Evolutionary conservation across 257 asterid genomes (phyloP), one percentile per base, ranked within the genome.

Genomic region (Gynochthodes officinalis): DNA sequence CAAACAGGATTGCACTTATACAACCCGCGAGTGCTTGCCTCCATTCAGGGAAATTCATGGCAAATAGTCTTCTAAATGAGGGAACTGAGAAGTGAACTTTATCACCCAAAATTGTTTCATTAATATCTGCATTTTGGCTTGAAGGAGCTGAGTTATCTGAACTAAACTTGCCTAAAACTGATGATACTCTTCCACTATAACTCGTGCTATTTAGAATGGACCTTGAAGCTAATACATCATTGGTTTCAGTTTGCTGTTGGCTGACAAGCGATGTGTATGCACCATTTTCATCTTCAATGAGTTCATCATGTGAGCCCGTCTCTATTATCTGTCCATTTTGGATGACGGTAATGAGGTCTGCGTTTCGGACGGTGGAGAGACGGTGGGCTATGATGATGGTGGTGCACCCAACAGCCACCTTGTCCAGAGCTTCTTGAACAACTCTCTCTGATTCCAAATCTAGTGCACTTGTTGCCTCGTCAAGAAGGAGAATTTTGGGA

Each of bases 21-120:
- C 88, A 81, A 30, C 98, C 97, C 14, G 79, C 13, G 2, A 58
- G 53, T 14, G 93, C 98, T 57, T 93, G 84, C 79, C 73, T 90
- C 98, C 97, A 93, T 66, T 93, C 98, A 1, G 98, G 97, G 63
- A 75, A 55, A 80, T 90, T 90, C 98, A 93, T 89, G 3, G 95
- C 95, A 23, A 93, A 61, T 15, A 93, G 54, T 67, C 97, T 77
- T 70, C 77, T 76, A 58, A 93, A 88, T 0, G 98, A 90, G 7
- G 97, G 97, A 0, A 81, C 80, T 0, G 77, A 73, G 9, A 82
- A 70, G 14, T 7, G 52, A 1, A 72, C 87, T 67, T 92, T 87
- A 61, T 87, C 87, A 8, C 23, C 54, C 13, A 79, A 5, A 72
- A 49, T 58, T 43, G 16, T 44, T 10, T 46, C 76, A 30, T 43